A percentile compares a stretch with the other conserved stretches of the same genome.
Evolutionary conservation across 2,329 filamentous ascomycete genomes (phyloP).

Genomic region (Aciculosporium take): DNA sequence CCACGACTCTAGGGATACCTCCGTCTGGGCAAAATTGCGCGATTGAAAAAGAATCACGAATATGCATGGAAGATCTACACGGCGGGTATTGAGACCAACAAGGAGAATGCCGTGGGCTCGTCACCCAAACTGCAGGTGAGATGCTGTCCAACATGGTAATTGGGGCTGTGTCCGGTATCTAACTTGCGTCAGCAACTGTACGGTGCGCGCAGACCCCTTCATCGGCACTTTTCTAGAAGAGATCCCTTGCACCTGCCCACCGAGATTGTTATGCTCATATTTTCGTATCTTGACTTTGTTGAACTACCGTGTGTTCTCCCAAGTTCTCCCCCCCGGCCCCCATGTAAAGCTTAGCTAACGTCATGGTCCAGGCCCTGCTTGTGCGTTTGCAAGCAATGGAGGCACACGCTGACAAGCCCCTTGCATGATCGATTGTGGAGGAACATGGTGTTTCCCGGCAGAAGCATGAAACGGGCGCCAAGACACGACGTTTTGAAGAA

Average conservation of each 20-base stretch:
- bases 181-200: conserved; percentile 21
- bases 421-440: conserved; percentile 19
- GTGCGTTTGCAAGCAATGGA: conserved; percentile 20
- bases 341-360: conserved; percentile 1
- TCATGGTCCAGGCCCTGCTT: conserved; percentile 15
- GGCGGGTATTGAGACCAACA: conserved; percentile 22
- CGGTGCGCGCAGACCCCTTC: no score
- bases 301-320: conserved; percentile 15
- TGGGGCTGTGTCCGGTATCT: neutral
- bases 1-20: conserved; percentile 24
- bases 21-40: conserved; percentile 25
- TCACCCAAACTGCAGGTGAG: conserved; percentile 22
- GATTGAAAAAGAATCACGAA: conserved; percentile 22
- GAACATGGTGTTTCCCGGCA: conserved; percentile 15
- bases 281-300: conserved; percentile 20
- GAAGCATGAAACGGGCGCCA: conserved; percentile 12
- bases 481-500: conserved; percentile 13
- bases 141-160: neutral
- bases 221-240: neutral
- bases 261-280: no score
- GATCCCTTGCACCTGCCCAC: no score
- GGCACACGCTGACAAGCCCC: conserved; percentile 14
- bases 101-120: conserved; percentile 13
- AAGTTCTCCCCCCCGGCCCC: neutral
- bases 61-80: conserved; percentile 27